phyloP scores from a whole-genome alignment of 148 eudicot species.

The Fagopyrum tataricum region DNA sequence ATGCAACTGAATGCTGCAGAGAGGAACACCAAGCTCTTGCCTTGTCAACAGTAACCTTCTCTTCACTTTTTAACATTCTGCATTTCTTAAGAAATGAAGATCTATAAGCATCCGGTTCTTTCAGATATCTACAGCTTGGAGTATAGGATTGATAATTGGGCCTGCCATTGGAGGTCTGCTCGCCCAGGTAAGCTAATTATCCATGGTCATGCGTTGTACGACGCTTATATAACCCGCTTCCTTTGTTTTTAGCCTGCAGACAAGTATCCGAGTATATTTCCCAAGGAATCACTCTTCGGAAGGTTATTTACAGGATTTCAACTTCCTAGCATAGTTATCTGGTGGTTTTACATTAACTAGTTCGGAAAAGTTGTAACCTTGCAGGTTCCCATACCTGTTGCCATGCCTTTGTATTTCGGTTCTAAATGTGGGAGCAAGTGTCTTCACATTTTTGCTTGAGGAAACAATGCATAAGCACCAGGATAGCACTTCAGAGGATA shows the following conservation, averaged over 20 bases:
- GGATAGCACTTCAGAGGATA: constrained; percentile 15
- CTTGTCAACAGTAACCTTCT: constrained; percentile 62
- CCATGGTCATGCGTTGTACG: background rate
- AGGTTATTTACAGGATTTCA: constrained; percentile 36
- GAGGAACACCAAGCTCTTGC: constrained; percentile 69
- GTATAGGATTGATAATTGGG: constrained; percentile 80
- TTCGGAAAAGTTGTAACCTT: background rate
- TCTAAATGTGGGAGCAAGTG: constrained; percentile 41
- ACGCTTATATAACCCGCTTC: background rate
- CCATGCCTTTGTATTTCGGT: constrained; percentile 72
- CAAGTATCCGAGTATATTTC: constrained; percentile 57
- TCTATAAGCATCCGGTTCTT: constrained; percentile 11
- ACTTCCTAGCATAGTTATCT: background rate
- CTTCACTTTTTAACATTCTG: background rate
- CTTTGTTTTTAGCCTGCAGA: constrained; percentile 63
- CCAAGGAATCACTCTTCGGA: constrained; percentile 59
- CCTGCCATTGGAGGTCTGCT: constrained; percentile 94
- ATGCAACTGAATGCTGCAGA: constrained; percentile 62
- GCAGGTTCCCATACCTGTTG: constrained; percentile 84
- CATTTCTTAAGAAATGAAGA: background rate
- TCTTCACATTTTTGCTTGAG: constrained; percentile 61
- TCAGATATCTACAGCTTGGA: constrained; percentile 78
- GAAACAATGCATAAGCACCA: constrained; percentile 72
- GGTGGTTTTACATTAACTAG: background rate
- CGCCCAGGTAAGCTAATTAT: constrained; percentile 54